Evolutionary conservation across 768 basidiomycete species (phyloP), one percentile per base, ranked within the genome.

Genomic region (Pilatotrama ljubarskyi): DNA sequence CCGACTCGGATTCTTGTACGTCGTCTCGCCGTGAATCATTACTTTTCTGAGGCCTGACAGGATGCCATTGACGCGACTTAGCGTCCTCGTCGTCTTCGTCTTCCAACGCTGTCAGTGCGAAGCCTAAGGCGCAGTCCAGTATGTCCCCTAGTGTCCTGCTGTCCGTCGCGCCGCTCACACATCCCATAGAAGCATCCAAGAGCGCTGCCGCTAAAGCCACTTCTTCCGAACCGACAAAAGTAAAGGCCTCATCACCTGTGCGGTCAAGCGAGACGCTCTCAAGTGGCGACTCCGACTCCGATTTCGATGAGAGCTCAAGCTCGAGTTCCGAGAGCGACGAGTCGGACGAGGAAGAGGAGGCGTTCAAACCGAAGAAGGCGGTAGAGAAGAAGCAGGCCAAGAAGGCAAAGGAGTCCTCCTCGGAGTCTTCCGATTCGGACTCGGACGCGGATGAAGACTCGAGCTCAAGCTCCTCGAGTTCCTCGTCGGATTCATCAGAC

Each of bases 1-100:
- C 58, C 0, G 67, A 68, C 25, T 69, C 71, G 32, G 64, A 62
- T 47, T 73, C 74, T 3, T 58, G 55, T 70, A 60, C 68, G 35
- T 24, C 29, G 35, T 37, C 9, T 20, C 10, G 11, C 3, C 22
- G 24, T 46, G 35, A 36, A 26, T 36, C 5, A 1, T 36, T 43
- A 18, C 22, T 9, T 38, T 14, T 57, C 55, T 50, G 36, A 64
- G 50, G 35, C 52, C 55, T 58, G 24, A 61, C 36, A 58, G 46
- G 49, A 61, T 35, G 14, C 14, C 17, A 14, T 20, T 26, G 15
- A 18, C 32, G 26, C 32, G 40, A 25, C 8, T 40, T 40, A 56
- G 54, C 63, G 8, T 64, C 59, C 10, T 62, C 56, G 29, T 32
- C 29, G 5, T 56, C 63, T 11, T 62, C 61, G 7, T 29, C 47